Evolutionary conservation across 2,329 filamentous ascomycete genomes (phyloP).

Genomic region (Trichoderma breve): DNA sequence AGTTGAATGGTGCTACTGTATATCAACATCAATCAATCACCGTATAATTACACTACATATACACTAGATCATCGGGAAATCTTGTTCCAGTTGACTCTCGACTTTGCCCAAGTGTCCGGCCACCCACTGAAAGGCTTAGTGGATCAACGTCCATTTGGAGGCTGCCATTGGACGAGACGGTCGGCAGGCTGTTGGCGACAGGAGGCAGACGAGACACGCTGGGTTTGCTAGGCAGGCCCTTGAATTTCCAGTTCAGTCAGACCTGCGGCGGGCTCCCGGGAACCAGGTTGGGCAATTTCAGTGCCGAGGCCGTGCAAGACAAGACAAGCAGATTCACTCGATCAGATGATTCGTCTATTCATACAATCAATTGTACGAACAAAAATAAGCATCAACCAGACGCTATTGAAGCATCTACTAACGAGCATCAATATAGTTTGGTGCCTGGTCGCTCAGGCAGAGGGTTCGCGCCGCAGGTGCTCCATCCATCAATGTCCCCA

Average conservation of each 20-base stretch:
- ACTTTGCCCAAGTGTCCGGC: background rate
- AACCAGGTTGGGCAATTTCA: background rate
- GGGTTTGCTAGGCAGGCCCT: slow-evolving; percentile 18
- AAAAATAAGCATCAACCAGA: background rate
- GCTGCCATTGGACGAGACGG: slow-evolving; percentile 3
- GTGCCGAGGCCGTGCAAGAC: background rate
- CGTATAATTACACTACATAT: background rate
- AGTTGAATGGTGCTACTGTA: background rate
- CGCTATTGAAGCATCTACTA: background rate
- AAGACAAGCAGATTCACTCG: background rate
- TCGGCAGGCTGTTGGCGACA: slow-evolving; percentile 3
- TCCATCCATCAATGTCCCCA: background rate
- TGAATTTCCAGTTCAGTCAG: slow-evolving; percentile 7
- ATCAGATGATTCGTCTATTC: background rate
- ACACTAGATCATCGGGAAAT: background rate
- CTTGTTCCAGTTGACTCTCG: background rate
- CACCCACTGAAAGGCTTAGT: background rate
- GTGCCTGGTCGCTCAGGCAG: background rate
- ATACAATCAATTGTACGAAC: background rate
- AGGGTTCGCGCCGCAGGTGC: background rate
- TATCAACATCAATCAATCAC: background rate
- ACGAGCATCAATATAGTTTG: background rate
- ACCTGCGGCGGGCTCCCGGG: background rate
- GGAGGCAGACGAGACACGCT: slow-evolving; percentile 16
- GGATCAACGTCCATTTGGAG: background rate